Conservation (phyloP, 495 filamentous ascomycete genomes). For the Thozetella sp. region DNA sequence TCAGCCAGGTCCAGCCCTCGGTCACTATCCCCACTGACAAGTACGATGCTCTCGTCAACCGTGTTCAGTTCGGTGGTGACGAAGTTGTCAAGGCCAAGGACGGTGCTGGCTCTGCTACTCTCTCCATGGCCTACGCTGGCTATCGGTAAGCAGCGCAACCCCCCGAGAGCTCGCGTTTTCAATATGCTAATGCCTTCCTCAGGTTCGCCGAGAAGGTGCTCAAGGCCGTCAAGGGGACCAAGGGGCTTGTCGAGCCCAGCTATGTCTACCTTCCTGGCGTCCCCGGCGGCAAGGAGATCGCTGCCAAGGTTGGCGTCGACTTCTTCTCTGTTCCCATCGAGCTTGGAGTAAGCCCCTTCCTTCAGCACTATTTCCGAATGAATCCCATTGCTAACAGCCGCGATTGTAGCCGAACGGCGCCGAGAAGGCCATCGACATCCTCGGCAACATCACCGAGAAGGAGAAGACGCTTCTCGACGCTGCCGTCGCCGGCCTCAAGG, state of each 20-base stretch:
- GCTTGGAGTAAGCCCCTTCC: slow-evolving; percentile 74
- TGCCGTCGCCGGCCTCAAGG: slow-evolving; percentile 74
- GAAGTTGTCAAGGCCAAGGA: slow-evolving; percentile 99
- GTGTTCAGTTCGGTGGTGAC: slow-evolving; percentile 97
- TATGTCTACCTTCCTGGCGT: slow-evolving; percentile 94
- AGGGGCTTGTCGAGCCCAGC: slow-evolving; percentile 90
- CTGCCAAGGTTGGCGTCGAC: slow-evolving; percentile 79
- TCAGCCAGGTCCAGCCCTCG: slow-evolving; percentile 82
- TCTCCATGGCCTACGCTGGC: slow-evolving; percentile 97
- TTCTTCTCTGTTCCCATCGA: slow-evolving; percentile 96
- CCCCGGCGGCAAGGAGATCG: slow-evolving; percentile 80
- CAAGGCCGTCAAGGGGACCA: slow-evolving; percentile 84
- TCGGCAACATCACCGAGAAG: slow-evolving; percentile 70
- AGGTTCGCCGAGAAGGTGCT: slow-evolving; percentile 93
- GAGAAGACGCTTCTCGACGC: slow-evolving; percentile 87
- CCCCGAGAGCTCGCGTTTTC: background rate
- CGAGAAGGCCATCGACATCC: slow-evolving; percentile 79
- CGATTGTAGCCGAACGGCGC: slow-evolving; percentile 70
- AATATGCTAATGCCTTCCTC: slow-evolving; percentile 23
- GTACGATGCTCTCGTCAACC: slow-evolving; percentile 83
- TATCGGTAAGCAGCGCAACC: slow-evolving; percentile 65
- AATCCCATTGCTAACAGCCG: slow-evolving; percentile 27
- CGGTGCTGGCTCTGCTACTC: slow-evolving; percentile 89
- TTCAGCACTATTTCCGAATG: slow-evolving; percentile 6
- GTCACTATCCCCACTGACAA: slow-evolving; percentile 85